Evolutionary conservation across 192 early-diverging fungal species (phyloP).

Genomic region (Umbelopsis isabellina): DNA sequence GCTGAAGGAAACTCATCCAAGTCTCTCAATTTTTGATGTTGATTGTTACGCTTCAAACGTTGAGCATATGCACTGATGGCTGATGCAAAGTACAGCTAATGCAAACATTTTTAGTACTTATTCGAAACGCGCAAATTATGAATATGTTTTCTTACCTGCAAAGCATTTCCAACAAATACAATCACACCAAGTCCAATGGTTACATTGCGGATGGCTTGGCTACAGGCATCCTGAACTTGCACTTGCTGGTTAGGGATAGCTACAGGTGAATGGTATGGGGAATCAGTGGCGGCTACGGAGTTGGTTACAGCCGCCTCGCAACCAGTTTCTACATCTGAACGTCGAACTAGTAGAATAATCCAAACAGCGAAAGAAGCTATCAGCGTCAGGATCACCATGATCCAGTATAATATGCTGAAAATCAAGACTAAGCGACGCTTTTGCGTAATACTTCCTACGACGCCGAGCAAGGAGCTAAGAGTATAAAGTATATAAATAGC

Average conservation of each 20-base stretch:
- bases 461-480: conserved; percentile 31
- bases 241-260: background rate
- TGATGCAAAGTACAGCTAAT: conserved; percentile 35
- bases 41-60: conserved; percentile 34
- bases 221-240: conserved; percentile 10
- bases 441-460: conserved; percentile 35
- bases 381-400: conserved; percentile 27
- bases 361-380: conserved; percentile 26
- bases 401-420: conserved; percentile 35
- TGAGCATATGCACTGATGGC: conserved; percentile 37
- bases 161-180: conserved; percentile 25
- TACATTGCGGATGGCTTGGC: background rate
- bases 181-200: conserved; percentile 16
- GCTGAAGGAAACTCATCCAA: conserved; percentile 38
- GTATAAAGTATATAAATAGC: conserved; percentile 28
- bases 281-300: background rate
- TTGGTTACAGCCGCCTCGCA: conserved; percentile 6
- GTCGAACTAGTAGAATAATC: conserved; percentile 12
- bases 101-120: background rate
- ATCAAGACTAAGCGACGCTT: conserved; percentile 28
- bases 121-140: background rate
- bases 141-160: conserved; percentile 27
- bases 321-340: conserved; percentile 6
- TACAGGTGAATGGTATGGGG: conserved; percentile 12
- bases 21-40: conserved; percentile 35